Evolutionary conservation across 441 rosid genomes (phyloP).

Genomic region (Populus tomentosa): DNA sequence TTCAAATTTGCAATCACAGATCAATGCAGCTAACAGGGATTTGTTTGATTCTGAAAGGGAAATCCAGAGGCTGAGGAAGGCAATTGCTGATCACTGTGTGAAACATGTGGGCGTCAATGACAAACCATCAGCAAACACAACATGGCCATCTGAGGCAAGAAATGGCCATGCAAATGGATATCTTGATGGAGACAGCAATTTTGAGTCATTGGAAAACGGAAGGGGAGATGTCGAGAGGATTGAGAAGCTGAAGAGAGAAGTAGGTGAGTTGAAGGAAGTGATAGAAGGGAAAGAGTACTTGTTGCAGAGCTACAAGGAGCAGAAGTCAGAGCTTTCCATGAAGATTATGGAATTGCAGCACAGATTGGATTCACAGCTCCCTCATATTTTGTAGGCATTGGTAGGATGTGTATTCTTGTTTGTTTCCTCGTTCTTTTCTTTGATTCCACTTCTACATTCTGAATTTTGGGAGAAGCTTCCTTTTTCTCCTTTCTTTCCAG

Average conservation of each 20-base stretch:
- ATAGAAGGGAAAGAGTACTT: conserved; percentile 85
- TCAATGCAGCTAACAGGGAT: conserved; percentile 71
- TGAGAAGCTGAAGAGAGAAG: conserved; percentile 82
- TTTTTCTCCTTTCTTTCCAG: neutral
- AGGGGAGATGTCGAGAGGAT: conserved; percentile 48
- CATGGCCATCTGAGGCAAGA: conserved; percentile 48
- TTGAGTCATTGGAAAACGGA: conserved; percentile 40
- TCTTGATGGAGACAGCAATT: conserved; percentile 36
- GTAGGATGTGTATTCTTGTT: conserved; percentile 55
- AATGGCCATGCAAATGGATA: conserved; percentile 64
- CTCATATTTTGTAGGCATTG: conserved; percentile 72
- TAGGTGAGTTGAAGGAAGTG: conserved; percentile 82
- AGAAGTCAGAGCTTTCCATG: conserved; percentile 75
- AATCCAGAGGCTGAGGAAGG: conserved; percentile 82
- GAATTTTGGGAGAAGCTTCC: conserved; percentile 1
- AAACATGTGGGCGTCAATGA: conserved; percentile 38
- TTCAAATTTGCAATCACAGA: conserved; percentile 64
- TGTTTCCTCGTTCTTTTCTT: conserved; percentile 9
- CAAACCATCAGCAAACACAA: conserved; percentile 34
- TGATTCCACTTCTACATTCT: neutral
- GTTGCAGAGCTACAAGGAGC: conserved; percentile 80
- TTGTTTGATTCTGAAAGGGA: conserved; percentile 79
- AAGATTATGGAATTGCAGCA: conserved; percentile 83
- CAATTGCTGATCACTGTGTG: conserved; percentile 75
- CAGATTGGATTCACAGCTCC: conserved; percentile 88